phyloP scores from a whole-genome alignment of 2,329 filamentous ascomycete species.

The Lecanicillium sp. region DNA sequence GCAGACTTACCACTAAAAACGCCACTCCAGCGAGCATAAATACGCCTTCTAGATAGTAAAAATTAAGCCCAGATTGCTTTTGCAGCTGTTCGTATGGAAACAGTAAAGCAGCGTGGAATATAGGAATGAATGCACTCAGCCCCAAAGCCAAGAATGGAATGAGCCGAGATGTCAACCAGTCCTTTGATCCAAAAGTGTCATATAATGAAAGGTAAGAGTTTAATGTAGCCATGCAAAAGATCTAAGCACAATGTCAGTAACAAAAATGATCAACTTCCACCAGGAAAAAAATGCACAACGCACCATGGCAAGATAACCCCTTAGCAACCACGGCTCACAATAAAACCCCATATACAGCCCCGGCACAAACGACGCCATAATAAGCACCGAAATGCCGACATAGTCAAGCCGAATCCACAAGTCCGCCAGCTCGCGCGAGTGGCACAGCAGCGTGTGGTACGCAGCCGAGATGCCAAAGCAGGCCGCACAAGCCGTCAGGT shows the following conservation, averaged over 20 bases:
- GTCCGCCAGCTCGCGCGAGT: conserved; percentile 24
- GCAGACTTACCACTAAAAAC: conserved; percentile 32
- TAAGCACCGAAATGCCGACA: conserved; percentile 27
- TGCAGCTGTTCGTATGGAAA: conserved; percentile 29
- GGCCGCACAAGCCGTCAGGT: conserved; percentile 24
- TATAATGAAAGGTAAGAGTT: conserved; percentile 26
- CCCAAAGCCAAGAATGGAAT: conserved; percentile 28
- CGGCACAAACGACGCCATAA: conserved; percentile 27
- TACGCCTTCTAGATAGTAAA: conserved; percentile 30
- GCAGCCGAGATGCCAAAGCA: conserved; percentile 28
- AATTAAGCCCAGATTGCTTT: conserved; percentile 30
- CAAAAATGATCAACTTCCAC: no score
- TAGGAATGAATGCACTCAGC: conserved; percentile 28
- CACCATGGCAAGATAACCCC: conserved; percentile 27
- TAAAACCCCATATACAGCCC: conserved; percentile 32
- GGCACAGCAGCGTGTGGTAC: conserved; percentile 31
- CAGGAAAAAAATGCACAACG: no score
- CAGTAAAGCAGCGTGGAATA: conserved; percentile 27
- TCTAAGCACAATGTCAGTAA: conserved; percentile 17
- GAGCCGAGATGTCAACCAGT: conserved; percentile 26
- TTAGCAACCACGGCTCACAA: conserved; percentile 24
- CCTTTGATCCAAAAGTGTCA: conserved; percentile 24
- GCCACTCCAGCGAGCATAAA: conserved; percentile 26
- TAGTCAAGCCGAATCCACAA: conserved; percentile 30
- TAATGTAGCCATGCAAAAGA: conserved; percentile 21